phyloP scores from a whole-genome alignment of 2,329 filamentous ascomycete species.

The Arachnopeziza araneosa region DNA sequence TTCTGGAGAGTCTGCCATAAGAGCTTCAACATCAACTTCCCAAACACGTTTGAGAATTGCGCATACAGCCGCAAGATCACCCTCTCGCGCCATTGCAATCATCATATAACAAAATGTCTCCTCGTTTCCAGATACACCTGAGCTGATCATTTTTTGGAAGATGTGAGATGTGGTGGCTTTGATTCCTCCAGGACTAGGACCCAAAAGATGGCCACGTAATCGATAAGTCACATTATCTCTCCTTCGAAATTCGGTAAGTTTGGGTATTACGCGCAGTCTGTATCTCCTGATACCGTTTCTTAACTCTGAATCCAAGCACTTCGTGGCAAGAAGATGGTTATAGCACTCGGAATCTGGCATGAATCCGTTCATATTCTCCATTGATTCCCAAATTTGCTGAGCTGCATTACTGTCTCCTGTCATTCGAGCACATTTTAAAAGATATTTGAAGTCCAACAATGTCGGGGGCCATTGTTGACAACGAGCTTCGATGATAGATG shows the following conservation, averaged over 20 bases:
- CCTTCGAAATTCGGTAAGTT: constrained; percentile 23
- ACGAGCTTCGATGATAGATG: constrained; percentile 34
- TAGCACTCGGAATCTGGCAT: constrained; percentile 46
- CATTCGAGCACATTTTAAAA: constrained; percentile 46
- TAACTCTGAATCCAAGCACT: constrained; percentile 38
- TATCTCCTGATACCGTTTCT: constrained; percentile 35
- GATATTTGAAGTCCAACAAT: constrained; percentile 44
- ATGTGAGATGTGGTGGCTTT: constrained; percentile 23
- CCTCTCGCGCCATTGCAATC: constrained; percentile 46
- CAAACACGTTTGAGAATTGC: constrained; percentile 46
- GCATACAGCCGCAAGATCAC: constrained; percentile 41
- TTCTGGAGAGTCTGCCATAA: constrained; percentile 20
- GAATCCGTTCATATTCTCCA: background rate
- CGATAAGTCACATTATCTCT: constrained; percentile 12
- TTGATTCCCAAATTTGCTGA: constrained; percentile 38
- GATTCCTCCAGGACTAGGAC: constrained; percentile 15
- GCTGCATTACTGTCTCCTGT: constrained; percentile 41
- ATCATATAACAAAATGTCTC: constrained; percentile 49
- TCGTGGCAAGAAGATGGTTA: constrained; percentile 47
- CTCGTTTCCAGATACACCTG: constrained; percentile 41
- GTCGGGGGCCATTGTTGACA: constrained; percentile 35
- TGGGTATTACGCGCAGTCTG: constrained; percentile 27
- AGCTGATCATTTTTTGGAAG: constrained; percentile 43
- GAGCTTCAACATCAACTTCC: constrained; percentile 37
- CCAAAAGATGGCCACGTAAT: constrained; percentile 21